phyloP scores from a whole-genome alignment of 192 early-diverging fungal species.

The Funneliformis geosporum region DNA sequence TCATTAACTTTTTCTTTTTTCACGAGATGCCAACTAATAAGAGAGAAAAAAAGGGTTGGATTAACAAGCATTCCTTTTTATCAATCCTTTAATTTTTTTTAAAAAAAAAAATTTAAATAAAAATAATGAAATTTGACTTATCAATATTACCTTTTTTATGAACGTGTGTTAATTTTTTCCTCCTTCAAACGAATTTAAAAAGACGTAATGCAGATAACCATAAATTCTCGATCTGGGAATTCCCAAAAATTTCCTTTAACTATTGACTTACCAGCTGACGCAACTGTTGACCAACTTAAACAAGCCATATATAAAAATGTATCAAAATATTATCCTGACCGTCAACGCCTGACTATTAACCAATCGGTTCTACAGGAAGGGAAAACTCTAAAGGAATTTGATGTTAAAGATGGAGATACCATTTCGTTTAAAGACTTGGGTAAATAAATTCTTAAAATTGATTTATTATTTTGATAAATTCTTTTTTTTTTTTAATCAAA shows the following conservation, averaged over 20 bases:
- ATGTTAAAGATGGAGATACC: constrained; percentile 62
- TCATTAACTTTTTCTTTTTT: no score
- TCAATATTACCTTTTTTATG: no score
- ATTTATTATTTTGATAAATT: background rate
- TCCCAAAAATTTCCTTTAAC: constrained; percentile 55
- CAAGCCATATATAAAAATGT: constrained; percentile 65
- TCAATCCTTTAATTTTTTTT: no score
- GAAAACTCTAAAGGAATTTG: constrained; percentile 59
- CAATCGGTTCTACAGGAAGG: constrained; percentile 58
- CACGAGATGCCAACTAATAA: no score
- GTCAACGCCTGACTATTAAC: constrained; percentile 78
- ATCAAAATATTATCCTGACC: constrained; percentile 67
- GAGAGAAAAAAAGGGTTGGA: no score
- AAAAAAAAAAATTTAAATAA: no score
- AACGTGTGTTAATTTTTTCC: no score
- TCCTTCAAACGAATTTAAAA: background rate
- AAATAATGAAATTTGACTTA: no score
- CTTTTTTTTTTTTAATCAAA: background rate
- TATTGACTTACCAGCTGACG: constrained; percentile 59
- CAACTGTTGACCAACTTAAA: constrained; percentile 72
- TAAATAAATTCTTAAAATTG: no score
- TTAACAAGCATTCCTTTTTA: no score
- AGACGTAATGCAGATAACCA: constrained; percentile 56
- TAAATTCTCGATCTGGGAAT: constrained; percentile 46
- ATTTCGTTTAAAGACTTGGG: constrained; percentile 72